phyloP scores from a whole-genome alignment of 768 basidiomycete species.

The Phlebiopsis flavidoalba region DNA sequence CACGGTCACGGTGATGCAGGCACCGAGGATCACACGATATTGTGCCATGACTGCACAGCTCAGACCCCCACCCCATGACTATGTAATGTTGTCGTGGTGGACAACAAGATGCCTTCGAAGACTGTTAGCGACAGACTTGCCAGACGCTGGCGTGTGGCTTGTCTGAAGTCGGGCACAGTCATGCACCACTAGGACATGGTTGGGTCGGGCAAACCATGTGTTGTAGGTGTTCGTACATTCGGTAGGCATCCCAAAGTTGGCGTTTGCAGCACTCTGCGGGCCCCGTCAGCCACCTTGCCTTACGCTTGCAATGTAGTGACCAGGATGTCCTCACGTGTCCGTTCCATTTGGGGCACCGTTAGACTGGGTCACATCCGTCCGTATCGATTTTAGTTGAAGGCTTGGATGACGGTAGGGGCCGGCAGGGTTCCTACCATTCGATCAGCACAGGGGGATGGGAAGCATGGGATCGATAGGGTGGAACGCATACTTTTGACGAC shows the following conservation, averaged over 20 bases:
- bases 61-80: no score
- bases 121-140: constrained; percentile 37
- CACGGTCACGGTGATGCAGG: no score
- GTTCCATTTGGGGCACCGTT: not conserved
- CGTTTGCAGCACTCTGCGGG: not conserved
- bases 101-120: constrained; percentile 45
- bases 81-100: constrained; percentile 49
- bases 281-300: not conserved
- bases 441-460: constrained; percentile 10
- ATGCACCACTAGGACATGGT: not conserved
- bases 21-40: no score
- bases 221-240: not conserved
- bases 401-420: constrained; percentile 15
- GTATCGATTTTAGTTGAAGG: not conserved
- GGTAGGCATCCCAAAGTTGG: not conserved
- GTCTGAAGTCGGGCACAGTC: constrained; percentile 43
- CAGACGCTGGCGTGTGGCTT: constrained; percentile 36
- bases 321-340: not conserved
- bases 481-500: constrained; percentile 28
- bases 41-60: no score
- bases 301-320: not conserved
- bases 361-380: not conserved
- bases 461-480: constrained; percentile 19
- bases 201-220: no score
- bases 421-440: no score